A percentile compares a stretch with the other conserved stretches of the same genome.
phyloP scores from a whole-genome alignment of 192 early-diverging fungal species.

The Funneliformis mosseae region DNA sequence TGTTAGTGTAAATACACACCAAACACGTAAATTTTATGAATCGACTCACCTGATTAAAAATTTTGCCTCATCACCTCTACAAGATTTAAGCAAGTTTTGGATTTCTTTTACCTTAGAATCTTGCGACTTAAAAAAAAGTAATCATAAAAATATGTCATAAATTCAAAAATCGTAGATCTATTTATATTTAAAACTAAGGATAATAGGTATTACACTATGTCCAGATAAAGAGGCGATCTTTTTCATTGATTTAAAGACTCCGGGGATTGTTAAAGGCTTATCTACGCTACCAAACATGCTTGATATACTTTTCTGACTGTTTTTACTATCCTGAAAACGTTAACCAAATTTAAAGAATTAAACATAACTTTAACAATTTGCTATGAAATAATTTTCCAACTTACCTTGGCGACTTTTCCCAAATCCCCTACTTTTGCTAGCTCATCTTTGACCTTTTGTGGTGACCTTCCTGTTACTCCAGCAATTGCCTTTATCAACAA shows the following conservation, averaged over 20 bases:
- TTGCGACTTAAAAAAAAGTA: constrained; percentile 63
- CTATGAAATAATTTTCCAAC: neutral
- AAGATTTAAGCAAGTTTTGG: constrained; percentile 71
- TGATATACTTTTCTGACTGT: constrained; percentile 56
- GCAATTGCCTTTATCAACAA: constrained; percentile 94
- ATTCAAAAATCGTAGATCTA: neutral
- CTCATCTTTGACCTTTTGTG: constrained; percentile 78
- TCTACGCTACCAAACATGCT: neutral
- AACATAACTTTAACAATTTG: neutral
- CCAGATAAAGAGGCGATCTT: constrained; percentile 87
- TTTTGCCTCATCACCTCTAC: constrained; percentile 78
- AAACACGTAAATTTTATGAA: neutral
- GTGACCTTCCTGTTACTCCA: constrained; percentile 77
- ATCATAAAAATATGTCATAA: neutral
- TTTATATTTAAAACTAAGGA: neutral
- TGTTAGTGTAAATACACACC: neutral
- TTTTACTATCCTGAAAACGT: constrained; percentile 61
- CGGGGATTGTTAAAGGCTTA: constrained; percentile 75
- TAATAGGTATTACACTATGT: constrained; percentile 51
- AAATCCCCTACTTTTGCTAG: constrained; percentile 82
- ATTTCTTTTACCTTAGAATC: constrained; percentile 78
- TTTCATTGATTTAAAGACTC: constrained; percentile 85
- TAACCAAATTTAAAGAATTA: neutral
- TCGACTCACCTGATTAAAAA: constrained; percentile 74
- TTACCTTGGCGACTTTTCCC: constrained; percentile 83